phyloP scores from a whole-genome alignment of 1,284 basidiomycete genomes.

The Coniferiporia weirii region DNA sequence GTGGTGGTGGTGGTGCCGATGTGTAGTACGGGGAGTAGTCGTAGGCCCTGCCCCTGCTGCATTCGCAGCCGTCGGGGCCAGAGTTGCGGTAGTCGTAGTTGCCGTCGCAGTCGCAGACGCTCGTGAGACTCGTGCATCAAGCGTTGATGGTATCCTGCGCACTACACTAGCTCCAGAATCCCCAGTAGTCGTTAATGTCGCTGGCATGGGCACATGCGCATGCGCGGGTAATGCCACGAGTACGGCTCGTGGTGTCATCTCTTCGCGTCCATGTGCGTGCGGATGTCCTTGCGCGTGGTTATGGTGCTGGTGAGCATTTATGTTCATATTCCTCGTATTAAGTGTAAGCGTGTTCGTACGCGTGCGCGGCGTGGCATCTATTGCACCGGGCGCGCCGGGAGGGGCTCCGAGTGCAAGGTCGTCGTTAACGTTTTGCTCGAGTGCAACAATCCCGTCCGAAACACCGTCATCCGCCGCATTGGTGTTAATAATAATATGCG shows the following conservation, averaged over 20 bases:
- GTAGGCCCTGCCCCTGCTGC: not conserved
- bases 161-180: not conserved
- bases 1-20: constrained; percentile 18
- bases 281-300: not conserved
- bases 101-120: not conserved
- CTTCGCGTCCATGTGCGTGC: constrained; percentile 17
- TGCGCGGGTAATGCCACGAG: constrained; percentile 14
- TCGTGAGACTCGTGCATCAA: not conserved
- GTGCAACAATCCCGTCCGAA: constrained; percentile 64
- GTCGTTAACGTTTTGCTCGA: constrained; percentile 57
- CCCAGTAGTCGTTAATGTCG: constrained; percentile 2
- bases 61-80: not conserved
- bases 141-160: not conserved
- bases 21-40: constrained; percentile 2
- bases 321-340: constrained; percentile 11
- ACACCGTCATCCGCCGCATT: constrained; percentile 39
- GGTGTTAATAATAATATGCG: constrained; percentile 62
- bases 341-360: constrained; percentile 25
- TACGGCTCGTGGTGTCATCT: constrained; percentile 23
- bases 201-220: constrained; percentile 6
- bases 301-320: constrained; percentile 1
- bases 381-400: constrained; percentile 74
- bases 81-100: not conserved
- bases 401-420: constrained; percentile 85
- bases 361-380: constrained; percentile 43